phyloP scores from a whole-genome alignment of 345 rosid species.

The Limnanthes douglasii region DNA sequence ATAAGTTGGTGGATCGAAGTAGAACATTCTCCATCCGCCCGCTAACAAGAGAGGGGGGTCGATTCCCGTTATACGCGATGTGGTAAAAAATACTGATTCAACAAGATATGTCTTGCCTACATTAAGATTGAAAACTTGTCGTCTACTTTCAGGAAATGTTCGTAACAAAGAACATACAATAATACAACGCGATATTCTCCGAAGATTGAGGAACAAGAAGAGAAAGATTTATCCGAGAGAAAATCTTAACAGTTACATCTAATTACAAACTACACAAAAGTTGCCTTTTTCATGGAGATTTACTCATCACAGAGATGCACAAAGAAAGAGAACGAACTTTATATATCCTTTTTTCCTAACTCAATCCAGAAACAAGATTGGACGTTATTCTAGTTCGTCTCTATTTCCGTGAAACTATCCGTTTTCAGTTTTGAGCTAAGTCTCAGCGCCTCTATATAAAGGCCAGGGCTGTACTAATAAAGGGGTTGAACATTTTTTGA shows the following conservation, averaged over 20 bases:
- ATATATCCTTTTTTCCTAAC: no score
- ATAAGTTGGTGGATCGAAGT: no score
- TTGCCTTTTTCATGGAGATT: background rate
- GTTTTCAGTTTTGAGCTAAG: no score
- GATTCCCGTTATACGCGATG: background rate
- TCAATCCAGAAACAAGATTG: background rate
- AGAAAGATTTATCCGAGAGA: background rate
- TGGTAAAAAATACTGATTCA: background rate
- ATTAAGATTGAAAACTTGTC: background rate
- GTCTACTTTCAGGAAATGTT: background rate
- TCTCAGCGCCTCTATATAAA: no score
- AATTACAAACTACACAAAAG: background rate
- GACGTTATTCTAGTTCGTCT: background rate
- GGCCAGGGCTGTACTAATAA: no score
- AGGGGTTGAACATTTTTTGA: no score
- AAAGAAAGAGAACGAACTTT: no score
- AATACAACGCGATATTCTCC: background rate
- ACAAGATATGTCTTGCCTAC: background rate
- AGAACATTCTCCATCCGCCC: no score
- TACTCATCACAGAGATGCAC: no score
- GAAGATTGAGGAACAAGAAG: background rate
- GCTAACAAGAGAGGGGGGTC: no score
- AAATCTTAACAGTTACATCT: background rate
- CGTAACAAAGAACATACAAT: background rate
- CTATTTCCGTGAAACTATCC: background rate